Conservation (phyloP, 495 filamentous ascomycete genomes). For the Penicillium canescens region DNA sequence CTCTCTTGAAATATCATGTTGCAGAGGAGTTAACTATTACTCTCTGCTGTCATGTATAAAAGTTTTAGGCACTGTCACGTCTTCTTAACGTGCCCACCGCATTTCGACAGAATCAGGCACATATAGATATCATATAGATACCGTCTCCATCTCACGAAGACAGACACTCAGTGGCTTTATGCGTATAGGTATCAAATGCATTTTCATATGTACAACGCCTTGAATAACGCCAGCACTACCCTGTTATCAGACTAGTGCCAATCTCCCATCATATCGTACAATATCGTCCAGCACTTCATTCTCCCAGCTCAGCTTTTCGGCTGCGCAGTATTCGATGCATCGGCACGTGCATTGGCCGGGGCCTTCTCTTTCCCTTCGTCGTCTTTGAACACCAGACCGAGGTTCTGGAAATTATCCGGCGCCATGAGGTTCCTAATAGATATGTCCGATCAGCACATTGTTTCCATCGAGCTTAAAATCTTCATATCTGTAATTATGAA, state of each 20-base stretch:
- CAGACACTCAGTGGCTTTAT: neutral
- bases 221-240: conserved; percentile 16
- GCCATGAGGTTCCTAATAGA: conserved; percentile 85
- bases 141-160: neutral
- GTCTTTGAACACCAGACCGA: conserved; percentile 72
- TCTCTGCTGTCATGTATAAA: too few relatives aligned
- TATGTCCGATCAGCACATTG: conserved; percentile 6
- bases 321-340: neutral
- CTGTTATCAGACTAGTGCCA: conserved; percentile 1
- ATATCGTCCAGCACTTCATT: conserved; percentile 18
- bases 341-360: neutral
- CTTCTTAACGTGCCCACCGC: too few relatives aligned
- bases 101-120: too few relatives aligned
- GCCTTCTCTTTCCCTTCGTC: conserved; percentile 16
- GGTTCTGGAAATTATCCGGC: conserved; percentile 86
- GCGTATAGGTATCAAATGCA: conserved; percentile 12
- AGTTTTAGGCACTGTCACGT: too few relatives aligned
- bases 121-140: neutral
- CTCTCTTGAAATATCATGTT: neutral
- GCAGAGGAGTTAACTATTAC: neutral
- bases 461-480: neutral
- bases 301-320: conserved; percentile 5
- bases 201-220: conserved; percentile 22
- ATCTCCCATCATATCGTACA: conserved; percentile 12
- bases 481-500: neutral